These are phyloP conservation scores for Kwoniella europaea DNA, from an alignment of 768 basidiomycete species.

Conservation along the genomic window DNA sequence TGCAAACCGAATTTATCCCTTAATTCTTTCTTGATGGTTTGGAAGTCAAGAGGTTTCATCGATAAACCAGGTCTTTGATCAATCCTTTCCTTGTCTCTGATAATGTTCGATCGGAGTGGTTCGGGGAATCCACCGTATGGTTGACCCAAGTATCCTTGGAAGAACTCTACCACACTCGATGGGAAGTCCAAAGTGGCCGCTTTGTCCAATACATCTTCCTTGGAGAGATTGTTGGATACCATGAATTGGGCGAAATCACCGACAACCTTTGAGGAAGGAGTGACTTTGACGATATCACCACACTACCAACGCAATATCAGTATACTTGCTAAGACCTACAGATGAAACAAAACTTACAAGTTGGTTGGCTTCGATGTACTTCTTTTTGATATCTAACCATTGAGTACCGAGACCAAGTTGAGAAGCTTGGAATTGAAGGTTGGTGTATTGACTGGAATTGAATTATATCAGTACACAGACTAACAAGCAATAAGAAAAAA, in stretches of 20 bases:
- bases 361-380: constrained; percentile 96
- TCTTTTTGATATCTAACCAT: constrained; percentile 96
- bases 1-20: constrained; percentile 93
- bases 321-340: too few species aligned
- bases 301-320: constrained; percentile 63
- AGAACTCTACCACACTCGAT: constrained; percentile 78
- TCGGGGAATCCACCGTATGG: constrained; percentile 99
- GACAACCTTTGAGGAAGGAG: constrained; percentile 97
- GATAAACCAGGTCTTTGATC: constrained; percentile 88
- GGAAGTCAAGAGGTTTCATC: constrained; percentile 90
- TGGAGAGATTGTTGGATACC: constrained; percentile 89
- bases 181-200: constrained; percentile 96
- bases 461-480: constrained; percentile 1
- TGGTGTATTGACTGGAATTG: constrained; percentile 56
- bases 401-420: constrained; percentile 96
- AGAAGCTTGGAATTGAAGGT: constrained; percentile 89
- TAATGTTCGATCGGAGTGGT: constrained; percentile 85
- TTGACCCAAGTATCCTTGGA: constrained; percentile 98
- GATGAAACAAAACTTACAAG: constrained; percentile 79
- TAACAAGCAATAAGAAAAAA: neutral
- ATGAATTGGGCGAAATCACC: constrained; percentile 99
- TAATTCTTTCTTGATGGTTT: constrained; percentile 90
- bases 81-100: constrained; percentile 90
- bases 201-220: constrained; percentile 80
- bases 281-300: constrained; percentile 98